Evolutionary conservation across 2,329 filamentous ascomycete genomes (phyloP).

Genomic region (Fusarium redolens): DNA sequence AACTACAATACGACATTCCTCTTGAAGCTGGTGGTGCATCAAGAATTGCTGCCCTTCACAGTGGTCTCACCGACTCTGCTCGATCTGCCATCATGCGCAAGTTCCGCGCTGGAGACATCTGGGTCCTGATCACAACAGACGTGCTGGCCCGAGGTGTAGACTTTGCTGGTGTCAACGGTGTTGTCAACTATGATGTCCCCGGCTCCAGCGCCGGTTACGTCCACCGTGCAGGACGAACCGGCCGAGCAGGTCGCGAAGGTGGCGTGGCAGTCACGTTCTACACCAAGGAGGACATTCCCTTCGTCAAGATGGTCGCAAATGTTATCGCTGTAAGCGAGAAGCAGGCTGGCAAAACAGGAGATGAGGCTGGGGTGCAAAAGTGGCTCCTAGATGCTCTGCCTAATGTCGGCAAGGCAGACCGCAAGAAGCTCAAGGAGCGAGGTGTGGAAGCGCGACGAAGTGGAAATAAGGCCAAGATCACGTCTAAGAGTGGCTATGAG

Average conservation of each 20-base stretch:
- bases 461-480: slow-evolving; percentile 72
- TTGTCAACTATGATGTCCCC: slow-evolving; percentile 97
- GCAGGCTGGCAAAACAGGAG: slow-evolving; percentile 66
- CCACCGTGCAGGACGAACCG: slow-evolving; percentile 91
- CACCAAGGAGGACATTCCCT: slow-evolving; percentile 92
- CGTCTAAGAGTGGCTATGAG: slow-evolving; percentile 83
- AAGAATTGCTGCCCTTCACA: slow-evolving; percentile 90
- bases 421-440: slow-evolving; percentile 81
- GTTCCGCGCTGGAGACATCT: slow-evolving; percentile 92
- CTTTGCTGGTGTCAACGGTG: slow-evolving; percentile 93
- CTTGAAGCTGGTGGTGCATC: slow-evolving; percentile 84
- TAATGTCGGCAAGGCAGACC: slow-evolving; percentile 83
- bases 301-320: slow-evolving; percentile 90
- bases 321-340: slow-evolving; percentile 88
- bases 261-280: slow-evolving; percentile 95
- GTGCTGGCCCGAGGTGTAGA: slow-evolving; percentile 92
- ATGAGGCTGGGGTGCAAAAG: slow-evolving; percentile 73
- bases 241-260: slow-evolving; percentile 85
- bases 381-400: slow-evolving; percentile 93
- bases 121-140: slow-evolving; percentile 97
- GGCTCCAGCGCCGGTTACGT: slow-evolving; percentile 91
- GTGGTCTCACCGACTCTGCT: slow-evolving; percentile 79
- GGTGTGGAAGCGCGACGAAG: slow-evolving; percentile 79
- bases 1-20: slow-evolving; percentile 95
- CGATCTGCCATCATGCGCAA: slow-evolving; percentile 86